Conservation (phyloP, 2,329 filamentous ascomycete genomes). For the Pseudonectria buxi region DNA sequence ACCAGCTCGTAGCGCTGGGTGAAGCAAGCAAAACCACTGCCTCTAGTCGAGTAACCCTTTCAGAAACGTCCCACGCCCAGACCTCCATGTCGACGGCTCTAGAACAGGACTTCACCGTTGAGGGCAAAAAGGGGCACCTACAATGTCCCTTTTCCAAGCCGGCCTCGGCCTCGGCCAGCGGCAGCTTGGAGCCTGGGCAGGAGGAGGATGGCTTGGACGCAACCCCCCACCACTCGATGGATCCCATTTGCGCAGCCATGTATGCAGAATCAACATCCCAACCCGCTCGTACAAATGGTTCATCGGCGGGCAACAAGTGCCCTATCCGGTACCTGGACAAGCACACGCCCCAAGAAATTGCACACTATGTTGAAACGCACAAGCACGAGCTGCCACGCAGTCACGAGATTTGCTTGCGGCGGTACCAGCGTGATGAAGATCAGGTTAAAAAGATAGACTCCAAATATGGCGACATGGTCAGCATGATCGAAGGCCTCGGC, state of each 20-base stretch:
- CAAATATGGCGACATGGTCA: slow-evolving; percentile 87
- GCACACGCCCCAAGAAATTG: slow-evolving; percentile 88
- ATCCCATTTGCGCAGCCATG: slow-evolving; percentile 61
- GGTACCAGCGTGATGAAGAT: slow-evolving; percentile 80
- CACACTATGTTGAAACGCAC: slow-evolving; percentile 87
- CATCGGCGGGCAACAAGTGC: slow-evolving; percentile 57
- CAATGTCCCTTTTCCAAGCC: slow-evolving; percentile 69
- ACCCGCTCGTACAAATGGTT: slow-evolving; percentile 41
- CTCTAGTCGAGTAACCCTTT: slow-evolving; percentile 42
- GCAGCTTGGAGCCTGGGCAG: slow-evolving; percentile 18
- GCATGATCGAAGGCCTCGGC: slow-evolving; percentile 88
- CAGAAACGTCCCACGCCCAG: slow-evolving; percentile 37
- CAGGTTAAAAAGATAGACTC: slow-evolving; percentile 84
- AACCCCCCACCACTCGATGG: slow-evolving; percentile 43
- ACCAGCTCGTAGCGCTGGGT: slow-evolving; percentile 41
- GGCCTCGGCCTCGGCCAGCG: slow-evolving; percentile 27
- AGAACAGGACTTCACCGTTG: slow-evolving; percentile 86
- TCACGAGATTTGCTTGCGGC: slow-evolving; percentile 84
- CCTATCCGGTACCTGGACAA: slow-evolving; percentile 90
- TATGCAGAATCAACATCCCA: slow-evolving; percentile 52
- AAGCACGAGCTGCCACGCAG: slow-evolving; percentile 92
- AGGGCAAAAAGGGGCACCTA: slow-evolving; percentile 71
- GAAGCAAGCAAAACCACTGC: slow-evolving; percentile 45
- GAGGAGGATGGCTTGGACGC: slow-evolving; percentile 27
- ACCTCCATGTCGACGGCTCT: slow-evolving; percentile 60